Base-by-base conservation (phyloP, 1,284 basidiomycete genomes). In the Xanthoconium separans region DNA sequence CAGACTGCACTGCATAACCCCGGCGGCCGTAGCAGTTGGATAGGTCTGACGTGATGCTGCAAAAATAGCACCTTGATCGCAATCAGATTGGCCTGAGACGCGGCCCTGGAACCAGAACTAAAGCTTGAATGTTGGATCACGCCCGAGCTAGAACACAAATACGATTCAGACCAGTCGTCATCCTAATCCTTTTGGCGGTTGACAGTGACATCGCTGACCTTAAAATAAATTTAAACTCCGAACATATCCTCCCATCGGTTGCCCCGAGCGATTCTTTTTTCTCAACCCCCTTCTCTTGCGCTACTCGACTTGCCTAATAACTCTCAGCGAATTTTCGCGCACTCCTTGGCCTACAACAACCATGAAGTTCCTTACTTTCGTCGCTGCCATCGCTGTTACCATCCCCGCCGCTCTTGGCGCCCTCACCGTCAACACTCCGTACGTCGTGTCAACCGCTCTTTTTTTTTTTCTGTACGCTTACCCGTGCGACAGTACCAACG, bases 1-100 rank as follows among this genome's bases (percentile, higher is more conserved):
- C 93, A 97, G 75, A 95, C 93, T 20, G 81, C 82, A 56, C 72
- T 98, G 70, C 95, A 97, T 66, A 98, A 98, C 71, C 84, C 93
- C 0, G 84, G 85, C 1, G 96, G 96, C 1, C 77, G 89, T 42
- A 92, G 92, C 66, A 95, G 91, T 62, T 98, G 90, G 90, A 94
- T 98, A 61, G 93, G 93, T 13, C 73, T 98, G 59, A 65, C 53
- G 50, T 83, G 64, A 73, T 47, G 36, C 18, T 10, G 15, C 37
- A 29, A 22, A 46, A 53, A 58, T 54, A 46, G 15, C 30, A 18
- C 7, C 4, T 36, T 31, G 42, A 42, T 18, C 2, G 27, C 20
- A 8, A 16, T 30, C 41, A 42, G 58, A 44, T 41, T 40, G 27
- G 37, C 24, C 7, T 7, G 29, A 34, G 30, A 50, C 27, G 6